These are phyloP conservation scores for Plenodomus lindquistii DNA, from an alignment of 2,329 filamentous ascomycete genomes.

Conservation along the genomic window DNA sequence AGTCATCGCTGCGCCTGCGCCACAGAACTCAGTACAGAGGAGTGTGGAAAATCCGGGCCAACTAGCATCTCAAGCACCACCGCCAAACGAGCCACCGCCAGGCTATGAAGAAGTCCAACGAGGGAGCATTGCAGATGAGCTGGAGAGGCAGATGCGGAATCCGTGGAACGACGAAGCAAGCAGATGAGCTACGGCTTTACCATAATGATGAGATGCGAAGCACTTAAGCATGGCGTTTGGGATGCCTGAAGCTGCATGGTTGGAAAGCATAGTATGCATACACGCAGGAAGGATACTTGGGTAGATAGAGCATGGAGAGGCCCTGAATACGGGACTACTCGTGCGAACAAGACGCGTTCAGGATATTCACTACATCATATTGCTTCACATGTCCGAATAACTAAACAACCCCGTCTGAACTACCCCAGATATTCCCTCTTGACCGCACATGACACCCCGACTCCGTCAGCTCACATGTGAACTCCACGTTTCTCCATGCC, in stretches of 20 bases:
- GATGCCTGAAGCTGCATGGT: neutral
- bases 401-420: neutral
- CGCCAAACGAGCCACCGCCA: conserved; percentile 78
- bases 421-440: neutral
- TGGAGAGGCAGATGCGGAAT: conserved; percentile 57
- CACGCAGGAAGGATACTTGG: neutral
- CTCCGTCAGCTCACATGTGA: conserved; percentile 7
- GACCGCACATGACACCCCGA: neutral
- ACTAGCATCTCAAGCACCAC: conserved; percentile 54
- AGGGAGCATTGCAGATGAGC: conserved; percentile 73
- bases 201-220: conserved; percentile 6
- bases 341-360: neutral
- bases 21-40: conserved; percentile 34
- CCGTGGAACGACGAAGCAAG: conserved; percentile 16
- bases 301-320: neutral
- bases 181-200: conserved; percentile 14
- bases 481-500: conserved; percentile 1
- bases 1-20: conserved; percentile 19
- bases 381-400: neutral
- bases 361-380: neutral
- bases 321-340: neutral
- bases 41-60: conserved; percentile 26
- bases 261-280: neutral
- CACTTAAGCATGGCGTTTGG: conserved; percentile 35
- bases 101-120: conserved; percentile 91